Evolutionary conservation across 805 yeast species (phyloP).

Genomic region (Barnettozyma pratensis): DNA sequence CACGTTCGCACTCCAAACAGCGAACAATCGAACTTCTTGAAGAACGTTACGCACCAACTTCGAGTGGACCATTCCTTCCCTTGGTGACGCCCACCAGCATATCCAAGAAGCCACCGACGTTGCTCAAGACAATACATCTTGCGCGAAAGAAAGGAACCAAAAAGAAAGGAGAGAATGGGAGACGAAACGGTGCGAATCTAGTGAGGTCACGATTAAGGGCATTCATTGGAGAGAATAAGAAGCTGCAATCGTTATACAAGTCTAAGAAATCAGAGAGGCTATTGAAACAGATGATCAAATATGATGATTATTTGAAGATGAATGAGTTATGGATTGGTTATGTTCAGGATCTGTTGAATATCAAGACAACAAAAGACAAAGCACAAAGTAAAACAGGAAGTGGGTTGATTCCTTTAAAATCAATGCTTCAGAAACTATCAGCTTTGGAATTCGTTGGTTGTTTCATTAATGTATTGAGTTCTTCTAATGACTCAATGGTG

Average conservation of each 20-base stretch:
- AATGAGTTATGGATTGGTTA: conserved; percentile 72
- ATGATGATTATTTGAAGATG: conserved; percentile 48
- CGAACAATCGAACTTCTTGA: conserved; percentile 29
- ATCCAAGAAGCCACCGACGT: background rate
- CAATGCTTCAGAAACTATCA: conserved; percentile 51
- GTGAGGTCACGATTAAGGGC: conserved; percentile 12
- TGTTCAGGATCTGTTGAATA: conserved; percentile 49
- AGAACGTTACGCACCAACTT: conserved; percentile 24
- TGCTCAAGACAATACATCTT: conserved; percentile 7
- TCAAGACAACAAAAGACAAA: conserved; percentile 5
- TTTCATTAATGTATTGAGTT: conserved; percentile 48
- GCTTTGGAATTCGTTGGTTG: conserved; percentile 83
- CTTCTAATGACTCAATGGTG: conserved; percentile 50
- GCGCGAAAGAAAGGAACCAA: too few species aligned
- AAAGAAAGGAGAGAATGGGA: too few species aligned
- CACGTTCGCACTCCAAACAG: conserved; percentile 15
- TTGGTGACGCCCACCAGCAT: background rate
- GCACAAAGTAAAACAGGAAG: too few species aligned
- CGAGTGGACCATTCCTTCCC: background rate
- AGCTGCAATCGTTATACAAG: conserved; percentile 22
- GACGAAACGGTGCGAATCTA: conserved; percentile 15
- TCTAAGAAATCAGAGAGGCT: conserved; percentile 17
- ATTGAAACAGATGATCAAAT: conserved; percentile 13
- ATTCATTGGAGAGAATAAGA: conserved; percentile 21
- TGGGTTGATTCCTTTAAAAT: conserved; percentile 9